These are phyloP conservation scores for Quercus cerris DNA, from an alignment of 306 rosid genomes.

Conservation along the genomic window DNA sequence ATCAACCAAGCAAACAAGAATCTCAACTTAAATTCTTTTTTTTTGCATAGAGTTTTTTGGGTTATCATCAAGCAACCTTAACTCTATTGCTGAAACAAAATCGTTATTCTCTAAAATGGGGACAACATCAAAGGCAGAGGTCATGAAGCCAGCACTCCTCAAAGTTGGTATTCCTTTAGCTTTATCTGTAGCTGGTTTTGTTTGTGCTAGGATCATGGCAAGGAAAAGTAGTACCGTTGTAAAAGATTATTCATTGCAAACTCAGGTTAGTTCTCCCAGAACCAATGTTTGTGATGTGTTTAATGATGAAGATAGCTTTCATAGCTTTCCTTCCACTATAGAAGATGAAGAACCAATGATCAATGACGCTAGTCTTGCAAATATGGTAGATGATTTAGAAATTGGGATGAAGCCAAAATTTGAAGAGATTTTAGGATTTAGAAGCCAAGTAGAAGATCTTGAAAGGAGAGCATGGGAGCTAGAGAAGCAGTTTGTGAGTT, in stretches of 20 bases:
- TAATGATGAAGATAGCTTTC: conserved; percentile 29
- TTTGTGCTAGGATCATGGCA: conserved; percentile 51
- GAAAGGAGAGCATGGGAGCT: conserved; percentile 50
- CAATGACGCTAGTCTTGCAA: not conserved
- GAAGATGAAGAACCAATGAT: conserved; percentile 19
- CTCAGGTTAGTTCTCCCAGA: conserved; percentile 8
- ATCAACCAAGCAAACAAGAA: conserved; percentile 4
- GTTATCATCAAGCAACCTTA: not conserved
- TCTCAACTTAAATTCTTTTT: not conserved
- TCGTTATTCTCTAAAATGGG: conserved; percentile 34
- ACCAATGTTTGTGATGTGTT: conserved; percentile 17
- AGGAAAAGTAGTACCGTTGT: conserved; percentile 25
- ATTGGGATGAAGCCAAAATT: conserved; percentile 7
- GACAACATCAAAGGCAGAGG: conserved; percentile 34
- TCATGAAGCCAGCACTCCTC: conserved; percentile 40
- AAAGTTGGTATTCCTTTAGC: conserved; percentile 73
- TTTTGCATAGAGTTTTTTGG: not conserved
- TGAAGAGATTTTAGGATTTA: conserved; percentile 41
- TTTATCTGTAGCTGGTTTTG: conserved; percentile 55
- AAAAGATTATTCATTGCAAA: conserved; percentile 16
- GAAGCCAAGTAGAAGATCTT: conserved; percentile 43
- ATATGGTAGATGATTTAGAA: conserved; percentile 9
- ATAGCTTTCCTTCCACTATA: conserved; percentile 9
- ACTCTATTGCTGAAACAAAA: not conserved
- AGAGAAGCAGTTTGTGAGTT: conserved; percentile 38